A percentile compares a stretch with the other conserved stretches of the same genome.
Evolutionary conservation across 2,329 filamentous ascomycete species (phyloP).

Genomic region (Colletotrichum sp.): DNA sequence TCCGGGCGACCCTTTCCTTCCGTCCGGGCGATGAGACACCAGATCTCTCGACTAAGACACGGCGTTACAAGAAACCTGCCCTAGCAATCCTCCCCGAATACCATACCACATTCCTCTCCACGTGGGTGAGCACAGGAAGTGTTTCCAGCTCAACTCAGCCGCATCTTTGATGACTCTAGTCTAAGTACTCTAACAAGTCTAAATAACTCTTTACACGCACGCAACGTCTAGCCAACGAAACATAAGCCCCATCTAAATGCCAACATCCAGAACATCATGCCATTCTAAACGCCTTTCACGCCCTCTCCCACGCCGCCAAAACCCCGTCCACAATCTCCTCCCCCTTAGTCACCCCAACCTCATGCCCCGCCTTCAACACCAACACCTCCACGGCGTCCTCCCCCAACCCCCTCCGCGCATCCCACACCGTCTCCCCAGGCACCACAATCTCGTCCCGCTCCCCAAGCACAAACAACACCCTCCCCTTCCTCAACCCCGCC

Average conservation of each 20-base stretch:
- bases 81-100: not conserved
- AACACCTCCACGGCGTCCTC: constrained; percentile 60
- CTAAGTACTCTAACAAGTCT: not conserved
- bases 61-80: not conserved
- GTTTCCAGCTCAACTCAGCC: not conserved
- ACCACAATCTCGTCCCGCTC: constrained; percentile 70
- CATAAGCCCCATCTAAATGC: not conserved
- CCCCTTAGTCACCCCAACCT: constrained; percentile 69
- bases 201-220: not conserved
- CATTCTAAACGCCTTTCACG: too few relatives aligned
- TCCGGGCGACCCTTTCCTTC: not conserved
- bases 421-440: constrained; percentile 66
- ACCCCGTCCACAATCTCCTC: constrained; percentile 57
- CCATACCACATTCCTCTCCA: not conserved
- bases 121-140: not conserved
- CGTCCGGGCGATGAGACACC: not conserved
- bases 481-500: constrained; percentile 42
- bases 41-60: not conserved
- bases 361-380: constrained; percentile 69
- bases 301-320: constrained; percentile 35
- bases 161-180: not conserved
- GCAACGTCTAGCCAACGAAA: not conserved
- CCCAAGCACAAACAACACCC: constrained; percentile 70
- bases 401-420: constrained; percentile 63
- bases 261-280: too few relatives aligned